phyloP scores from a whole-genome alignment of 345 rosid genomes.

The Balakata baccata region DNA sequence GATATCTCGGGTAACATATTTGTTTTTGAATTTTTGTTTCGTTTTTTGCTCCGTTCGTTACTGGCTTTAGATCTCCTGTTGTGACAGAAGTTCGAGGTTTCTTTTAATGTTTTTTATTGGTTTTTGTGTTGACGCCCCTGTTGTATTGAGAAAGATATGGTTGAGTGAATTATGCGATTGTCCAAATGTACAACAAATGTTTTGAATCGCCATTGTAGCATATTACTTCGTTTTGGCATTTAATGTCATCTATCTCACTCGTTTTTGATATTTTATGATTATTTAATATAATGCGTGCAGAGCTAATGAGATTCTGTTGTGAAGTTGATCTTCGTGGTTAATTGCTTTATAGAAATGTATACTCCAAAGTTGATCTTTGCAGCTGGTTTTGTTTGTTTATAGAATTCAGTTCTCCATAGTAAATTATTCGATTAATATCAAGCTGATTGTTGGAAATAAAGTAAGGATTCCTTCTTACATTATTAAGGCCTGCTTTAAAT shows the following conservation, averaged over 20 bases:
- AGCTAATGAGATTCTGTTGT: background rate
- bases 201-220: no score
- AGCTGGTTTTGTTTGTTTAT: background rate
- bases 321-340: background rate
- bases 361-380: background rate
- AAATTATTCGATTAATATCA: no score
- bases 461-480: background rate
- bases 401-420: background rate
- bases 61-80: background rate
- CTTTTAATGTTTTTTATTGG: background rate
- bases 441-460: background rate
- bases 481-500: background rate
- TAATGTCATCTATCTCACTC: background rate
- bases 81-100: background rate
- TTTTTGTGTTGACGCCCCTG: background rate
- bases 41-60: background rate
- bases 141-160: background rate
- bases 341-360: background rate
- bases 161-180: background rate
- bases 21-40: background rate
- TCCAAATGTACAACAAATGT: no score
- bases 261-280: background rate
- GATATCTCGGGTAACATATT: conserved; percentile 68
- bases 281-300: background rate
- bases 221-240: no score